Percentiles rank a stretch among this genome's conserved stretches.
phyloP scores from a whole-genome alignment of 2,329 filamentous ascomycete genomes.

The Pyricularia sp. region DNA sequence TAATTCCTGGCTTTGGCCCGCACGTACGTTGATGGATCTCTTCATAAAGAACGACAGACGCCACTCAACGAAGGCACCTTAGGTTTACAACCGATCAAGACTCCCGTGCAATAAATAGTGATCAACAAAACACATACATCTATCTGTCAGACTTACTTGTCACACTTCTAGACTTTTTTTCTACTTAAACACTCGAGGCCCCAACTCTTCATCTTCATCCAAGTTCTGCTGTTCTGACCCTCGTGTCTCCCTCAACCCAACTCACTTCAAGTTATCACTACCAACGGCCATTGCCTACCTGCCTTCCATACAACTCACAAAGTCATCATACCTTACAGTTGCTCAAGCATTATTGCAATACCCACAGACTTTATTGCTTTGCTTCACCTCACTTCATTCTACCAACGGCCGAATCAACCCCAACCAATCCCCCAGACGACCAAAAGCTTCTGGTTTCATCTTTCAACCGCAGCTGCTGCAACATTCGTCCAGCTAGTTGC shows the following conservation, averaged over 20 bases:
- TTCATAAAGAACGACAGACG: conserved; percentile 4
- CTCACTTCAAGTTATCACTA: not conserved
- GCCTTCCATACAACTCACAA: not conserved
- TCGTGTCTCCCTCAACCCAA: not conserved
- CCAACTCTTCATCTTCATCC: not conserved
- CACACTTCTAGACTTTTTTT: not conserved
- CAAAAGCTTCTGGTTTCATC: not conserved
- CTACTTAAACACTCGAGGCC: not conserved
- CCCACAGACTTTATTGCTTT: not conserved
- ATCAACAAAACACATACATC: not conserved
- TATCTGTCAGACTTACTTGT: not conserved
- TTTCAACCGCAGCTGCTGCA: not conserved
- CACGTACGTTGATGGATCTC: not conserved
- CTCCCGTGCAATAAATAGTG: not conserved
- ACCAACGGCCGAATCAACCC: not conserved
- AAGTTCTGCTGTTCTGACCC: not conserved
- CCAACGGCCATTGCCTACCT: not conserved
- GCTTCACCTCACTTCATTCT: not conserved
- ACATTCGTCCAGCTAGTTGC: not conserved
- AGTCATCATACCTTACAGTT: not conserved
- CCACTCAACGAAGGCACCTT: not conserved
- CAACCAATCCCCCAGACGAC: not conserved
- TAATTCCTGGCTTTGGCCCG: not conserved
- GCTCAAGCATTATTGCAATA: not conserved
- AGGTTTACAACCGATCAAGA: not conserved